Base-by-base conservation (phyloP, 441 rosid species). In the Jatropha podagrica region DNA sequence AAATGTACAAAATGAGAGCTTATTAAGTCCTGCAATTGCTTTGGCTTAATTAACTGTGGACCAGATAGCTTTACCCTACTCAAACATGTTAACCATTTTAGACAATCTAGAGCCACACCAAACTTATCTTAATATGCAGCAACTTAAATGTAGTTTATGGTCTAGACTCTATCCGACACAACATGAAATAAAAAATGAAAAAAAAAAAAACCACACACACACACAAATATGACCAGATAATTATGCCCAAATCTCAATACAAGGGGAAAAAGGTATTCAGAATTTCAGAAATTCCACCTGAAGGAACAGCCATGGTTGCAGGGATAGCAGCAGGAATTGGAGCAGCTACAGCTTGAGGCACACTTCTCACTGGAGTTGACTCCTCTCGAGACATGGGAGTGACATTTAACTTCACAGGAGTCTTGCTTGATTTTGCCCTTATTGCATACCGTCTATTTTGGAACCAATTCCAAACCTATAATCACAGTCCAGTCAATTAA, bases 381-480 rank as follows among this genome's bases (percentile, higher is more conserved):
- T 90, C 98, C 64, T 89, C 94, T 60, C 87, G 88, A 6, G 85
- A 84, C 91, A 88, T 77, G 71, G 92, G 90, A 69, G 95, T 80
- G 64, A 90, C 88, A 81, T 86, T 83, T 73, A 96, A 87, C 83
- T 96, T 96, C 73, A 85, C 94, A 17, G 98, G 97, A 78, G 88
- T 74, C 88, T 89, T 96, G 74, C 81, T 87, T 55, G 93, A 79
- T 85, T 88, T 96, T 55, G 98, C 97, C 79, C 99, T 86, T 71
- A 94, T 81, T 54, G 99, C 95, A 87, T 94, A 96, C 44, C 99
- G 90, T 85, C 86, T 94, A 81, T 96, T 96, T 81, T 96, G 99
- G 84, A 96, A 96, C 99, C 99, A 96, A 83, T 96, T 96, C 97
- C 99, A 96, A 65, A 96, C 89, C 99, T 96, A 77, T 44, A 71